These are phyloP conservation scores for Penicillium robsamsonii DNA, from an alignment of 495 filamentous ascomycete genomes.

Conservation along the genomic window DNA sequence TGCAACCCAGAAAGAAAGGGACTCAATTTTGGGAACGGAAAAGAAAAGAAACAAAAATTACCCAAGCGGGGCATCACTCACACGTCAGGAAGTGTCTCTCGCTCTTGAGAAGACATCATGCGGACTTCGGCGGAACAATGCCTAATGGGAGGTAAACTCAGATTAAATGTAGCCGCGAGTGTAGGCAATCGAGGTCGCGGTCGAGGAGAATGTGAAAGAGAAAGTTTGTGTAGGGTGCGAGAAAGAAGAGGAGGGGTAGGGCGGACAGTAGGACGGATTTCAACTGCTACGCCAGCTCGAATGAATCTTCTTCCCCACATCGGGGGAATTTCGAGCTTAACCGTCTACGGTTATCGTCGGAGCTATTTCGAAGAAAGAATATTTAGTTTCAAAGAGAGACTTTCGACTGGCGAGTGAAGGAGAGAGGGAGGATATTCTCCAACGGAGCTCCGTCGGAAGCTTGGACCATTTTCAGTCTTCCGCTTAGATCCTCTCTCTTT, in stretches of 20 bases:
- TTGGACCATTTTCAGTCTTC: slow-evolving; percentile 67
- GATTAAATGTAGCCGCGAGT: slow-evolving; percentile 14
- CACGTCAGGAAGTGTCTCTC: slow-evolving; percentile 54
- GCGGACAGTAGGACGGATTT: slow-evolving; percentile 28
- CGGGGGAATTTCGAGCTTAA: slow-evolving; percentile 9
- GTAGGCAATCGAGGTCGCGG: slow-evolving; percentile 23
- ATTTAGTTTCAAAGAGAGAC: background rate
- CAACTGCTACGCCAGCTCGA: slow-evolving; percentile 29
- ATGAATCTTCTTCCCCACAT: slow-evolving; percentile 47
- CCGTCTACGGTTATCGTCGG: slow-evolving; percentile 32
- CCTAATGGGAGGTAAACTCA: slow-evolving; percentile 20
- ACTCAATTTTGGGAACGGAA: background rate
- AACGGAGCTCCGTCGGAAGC: slow-evolving; percentile 41
- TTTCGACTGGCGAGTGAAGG: background rate
- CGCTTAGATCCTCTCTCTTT: slow-evolving; percentile 19
- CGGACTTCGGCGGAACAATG: slow-evolving; percentile 43
- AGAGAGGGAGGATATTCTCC: slow-evolving; percentile 8
- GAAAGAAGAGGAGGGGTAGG: slow-evolving; percentile 29
- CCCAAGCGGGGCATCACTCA: slow-evolving; percentile 29
- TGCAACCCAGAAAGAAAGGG: background rate
- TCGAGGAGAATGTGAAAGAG: slow-evolving; percentile 26
- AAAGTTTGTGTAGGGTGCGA: slow-evolving; percentile 23
- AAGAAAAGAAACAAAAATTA: background rate
- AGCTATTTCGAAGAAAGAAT: background rate
- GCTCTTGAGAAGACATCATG: slow-evolving; percentile 46